phyloP scores from a whole-genome alignment of 2,329 filamentous ascomycete species.

The Sordariomycetes sp. region DNA sequence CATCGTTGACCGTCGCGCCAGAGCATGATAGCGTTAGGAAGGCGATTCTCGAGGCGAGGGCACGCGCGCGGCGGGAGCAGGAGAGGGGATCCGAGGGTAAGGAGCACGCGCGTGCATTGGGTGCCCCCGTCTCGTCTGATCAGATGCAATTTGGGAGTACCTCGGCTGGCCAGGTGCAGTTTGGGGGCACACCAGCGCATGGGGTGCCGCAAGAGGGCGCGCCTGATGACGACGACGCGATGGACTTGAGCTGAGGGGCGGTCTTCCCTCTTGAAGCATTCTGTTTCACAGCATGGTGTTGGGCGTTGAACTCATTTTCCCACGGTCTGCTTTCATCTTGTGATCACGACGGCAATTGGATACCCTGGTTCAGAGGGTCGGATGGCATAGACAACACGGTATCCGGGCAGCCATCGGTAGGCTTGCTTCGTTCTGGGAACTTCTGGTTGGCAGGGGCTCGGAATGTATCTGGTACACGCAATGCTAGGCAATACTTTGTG shows the following conservation, averaged over 20 bases:
- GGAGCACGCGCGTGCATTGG: conserved; percentile 6
- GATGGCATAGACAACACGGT: no score
- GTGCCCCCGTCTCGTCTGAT: conserved; percentile 1
- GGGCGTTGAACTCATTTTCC: neutral
- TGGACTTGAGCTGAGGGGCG: conserved; percentile 45
- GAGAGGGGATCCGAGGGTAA: conserved; percentile 16
- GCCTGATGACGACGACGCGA: conserved; percentile 43
- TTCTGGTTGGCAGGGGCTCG: neutral
- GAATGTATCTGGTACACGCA: no score
- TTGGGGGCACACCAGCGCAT: conserved; percentile 1
- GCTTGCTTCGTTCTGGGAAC: no score
- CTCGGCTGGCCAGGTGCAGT: neutral
- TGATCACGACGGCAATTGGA: neutral
- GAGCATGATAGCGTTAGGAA: conserved; percentile 67
- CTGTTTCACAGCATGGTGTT: neutral
- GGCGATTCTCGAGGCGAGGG: conserved; percentile 69
- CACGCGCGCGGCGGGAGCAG: conserved; percentile 51
- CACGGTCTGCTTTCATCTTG: neutral
- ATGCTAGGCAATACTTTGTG: no score
- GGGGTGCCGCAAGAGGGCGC: conserved; percentile 7
- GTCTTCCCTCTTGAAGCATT: neutral
- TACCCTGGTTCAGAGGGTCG: neutral
- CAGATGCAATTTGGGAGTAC: neutral
- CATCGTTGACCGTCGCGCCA: conserved; percentile 60
- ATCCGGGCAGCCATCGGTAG: no score